These are phyloP conservation scores for Alternaria brassicae DNA, from an alignment of 2,329 filamentous ascomycete species.

Conservation along the genomic window DNA sequence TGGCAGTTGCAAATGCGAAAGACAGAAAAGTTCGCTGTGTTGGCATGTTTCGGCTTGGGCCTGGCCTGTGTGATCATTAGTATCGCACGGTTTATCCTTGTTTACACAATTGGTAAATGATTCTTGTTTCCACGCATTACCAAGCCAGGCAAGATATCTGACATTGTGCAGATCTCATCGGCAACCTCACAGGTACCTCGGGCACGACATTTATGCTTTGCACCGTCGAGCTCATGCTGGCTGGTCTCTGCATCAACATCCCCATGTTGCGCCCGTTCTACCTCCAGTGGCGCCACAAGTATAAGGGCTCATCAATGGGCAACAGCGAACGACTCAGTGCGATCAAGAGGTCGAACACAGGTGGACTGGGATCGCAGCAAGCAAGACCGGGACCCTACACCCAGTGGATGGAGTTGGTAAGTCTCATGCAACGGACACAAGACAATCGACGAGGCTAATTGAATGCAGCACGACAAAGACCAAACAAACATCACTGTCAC, in stretches of 20 bases:
- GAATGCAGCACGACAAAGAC: constrained; percentile 27
- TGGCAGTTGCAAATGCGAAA: constrained; percentile 34
- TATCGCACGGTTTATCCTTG: constrained; percentile 30
- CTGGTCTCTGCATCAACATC: constrained; percentile 33
- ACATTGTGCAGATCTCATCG: constrained; percentile 22
- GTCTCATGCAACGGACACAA: background rate
- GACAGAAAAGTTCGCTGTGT: constrained; percentile 31
- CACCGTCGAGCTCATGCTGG: constrained; percentile 31
- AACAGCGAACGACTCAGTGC: constrained; percentile 9
- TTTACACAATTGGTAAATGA: constrained; percentile 25
- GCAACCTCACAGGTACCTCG: constrained; percentile 31
- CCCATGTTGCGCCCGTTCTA: constrained; percentile 34
- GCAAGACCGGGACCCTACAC: constrained; percentile 22
- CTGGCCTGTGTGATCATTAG: constrained; percentile 29
- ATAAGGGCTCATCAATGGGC: constrained; percentile 20
- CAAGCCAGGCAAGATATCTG: background rate
- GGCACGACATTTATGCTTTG: constrained; percentile 34
- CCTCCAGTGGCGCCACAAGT: constrained; percentile 26
- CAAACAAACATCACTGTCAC: constrained; percentile 22
- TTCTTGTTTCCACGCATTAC: background rate
- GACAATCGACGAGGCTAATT: background rate
- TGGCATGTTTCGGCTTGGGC: constrained; percentile 31
- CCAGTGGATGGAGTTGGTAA: constrained; percentile 33
- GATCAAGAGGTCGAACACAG: constrained; percentile 14
- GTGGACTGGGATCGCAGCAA: constrained; percentile 11